A percentile compares a stretch with the other conserved stretches of the same genome.
phyloP scores from a whole-genome alignment of 768 basidiomycete species.

The Pleurotus pulmonarius region DNA sequence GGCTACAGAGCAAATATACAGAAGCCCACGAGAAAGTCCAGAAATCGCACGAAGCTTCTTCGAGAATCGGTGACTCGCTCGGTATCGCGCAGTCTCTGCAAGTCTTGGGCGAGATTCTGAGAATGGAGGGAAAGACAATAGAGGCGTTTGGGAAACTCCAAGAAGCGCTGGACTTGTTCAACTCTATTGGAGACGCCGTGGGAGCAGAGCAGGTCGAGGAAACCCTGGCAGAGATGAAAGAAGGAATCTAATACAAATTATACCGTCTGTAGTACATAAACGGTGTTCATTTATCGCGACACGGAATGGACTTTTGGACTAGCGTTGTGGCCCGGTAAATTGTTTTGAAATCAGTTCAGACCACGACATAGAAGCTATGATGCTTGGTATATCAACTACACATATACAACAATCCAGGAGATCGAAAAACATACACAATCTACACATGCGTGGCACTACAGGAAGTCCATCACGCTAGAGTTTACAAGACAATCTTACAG shows the following conservation, averaged over 20 bases:
- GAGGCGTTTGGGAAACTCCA: background rate
- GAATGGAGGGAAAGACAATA: background rate
- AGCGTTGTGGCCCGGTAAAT: too few species aligned
- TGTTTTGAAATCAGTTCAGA: too few species aligned
- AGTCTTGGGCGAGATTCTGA: slow-evolving; percentile 5
- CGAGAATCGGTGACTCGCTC: background rate
- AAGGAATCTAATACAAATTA: background rate
- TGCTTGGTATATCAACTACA: too few species aligned
- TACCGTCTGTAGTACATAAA: too few species aligned
- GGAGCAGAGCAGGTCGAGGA: slow-evolving; percentile 6
- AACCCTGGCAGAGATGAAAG: background rate
- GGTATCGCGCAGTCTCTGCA: slow-evolving; percentile 7
- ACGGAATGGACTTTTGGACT: too few species aligned
- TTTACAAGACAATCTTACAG: background rate
- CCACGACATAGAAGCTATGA: too few species aligned
- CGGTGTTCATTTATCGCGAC: too few species aligned
- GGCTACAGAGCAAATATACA: background rate
- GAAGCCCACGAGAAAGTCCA: slow-evolving; percentile 4
- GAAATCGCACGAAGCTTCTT: background rate
- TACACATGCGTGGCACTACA: background rate
- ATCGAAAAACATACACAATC: background rate
- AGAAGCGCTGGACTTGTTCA: background rate
- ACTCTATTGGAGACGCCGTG: background rate
- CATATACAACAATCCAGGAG: background rate
- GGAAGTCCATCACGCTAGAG: background rate